Conservation (phyloP, 2,329 filamentous ascomycete genomes). For the Fusarium proliferatum region DNA sequence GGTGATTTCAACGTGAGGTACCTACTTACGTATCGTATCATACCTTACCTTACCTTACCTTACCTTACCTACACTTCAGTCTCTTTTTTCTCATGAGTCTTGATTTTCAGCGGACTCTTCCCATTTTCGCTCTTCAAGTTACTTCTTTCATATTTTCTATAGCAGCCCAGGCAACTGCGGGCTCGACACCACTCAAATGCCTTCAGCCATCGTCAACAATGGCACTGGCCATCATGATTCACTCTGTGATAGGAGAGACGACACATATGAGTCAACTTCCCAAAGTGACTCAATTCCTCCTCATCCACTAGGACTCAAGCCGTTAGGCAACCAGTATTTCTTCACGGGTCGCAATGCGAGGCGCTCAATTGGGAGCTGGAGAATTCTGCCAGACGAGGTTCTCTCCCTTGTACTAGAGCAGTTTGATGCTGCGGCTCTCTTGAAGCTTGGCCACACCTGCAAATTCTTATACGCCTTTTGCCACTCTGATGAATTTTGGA, state of each 20-base stretch:
- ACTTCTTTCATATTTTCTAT: background rate
- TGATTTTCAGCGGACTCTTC: background rate
- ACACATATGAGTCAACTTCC: constrained; percentile 42
- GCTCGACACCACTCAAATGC: constrained; percentile 29
- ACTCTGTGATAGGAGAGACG: constrained; percentile 38
- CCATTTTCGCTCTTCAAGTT: background rate
- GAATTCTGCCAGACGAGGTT: constrained; percentile 81
- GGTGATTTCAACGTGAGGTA: background rate
- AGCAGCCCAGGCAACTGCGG: background rate
- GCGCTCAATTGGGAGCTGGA: constrained; percentile 72
- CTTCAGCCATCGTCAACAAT: constrained; percentile 29
- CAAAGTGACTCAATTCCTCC: constrained; percentile 68
- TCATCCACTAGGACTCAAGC: constrained; percentile 87
- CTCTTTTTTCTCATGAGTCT: constrained; percentile 9
- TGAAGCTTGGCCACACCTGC: constrained; percentile 79
- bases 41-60: no score
- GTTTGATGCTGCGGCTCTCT: constrained; percentile 72
- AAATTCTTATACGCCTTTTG: constrained; percentile 89
- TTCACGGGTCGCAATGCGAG: constrained; percentile 75
- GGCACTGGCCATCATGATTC: constrained; percentile 22
- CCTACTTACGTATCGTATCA: constrained; percentile 12
- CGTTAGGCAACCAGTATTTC: constrained; percentile 84
- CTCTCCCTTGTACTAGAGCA: constrained; percentile 80
- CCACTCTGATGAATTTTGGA: constrained; percentile 89
- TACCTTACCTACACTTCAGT: constrained; percentile 1